Conservation (phyloP, 768 basidiomycete species). For the Leccinellum luteum region DNA sequence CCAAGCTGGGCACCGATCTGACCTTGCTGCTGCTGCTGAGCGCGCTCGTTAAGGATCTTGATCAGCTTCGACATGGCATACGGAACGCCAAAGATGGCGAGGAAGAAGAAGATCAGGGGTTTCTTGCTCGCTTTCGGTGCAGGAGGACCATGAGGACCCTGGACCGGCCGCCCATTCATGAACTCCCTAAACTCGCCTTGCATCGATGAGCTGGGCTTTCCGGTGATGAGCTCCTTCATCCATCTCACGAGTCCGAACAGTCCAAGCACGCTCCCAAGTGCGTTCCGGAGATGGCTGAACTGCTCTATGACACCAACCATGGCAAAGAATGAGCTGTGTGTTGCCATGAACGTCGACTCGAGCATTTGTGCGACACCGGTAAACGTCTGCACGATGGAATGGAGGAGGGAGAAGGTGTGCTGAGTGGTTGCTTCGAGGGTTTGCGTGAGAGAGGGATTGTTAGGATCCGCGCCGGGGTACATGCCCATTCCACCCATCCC, state of each 20-base stretch:
- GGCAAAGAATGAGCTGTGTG: slow-evolving; percentile 92
- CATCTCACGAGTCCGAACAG: slow-evolving; percentile 88
- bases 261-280: slow-evolving; percentile 89
- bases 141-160: slow-evolving; percentile 39
- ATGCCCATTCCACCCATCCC: slow-evolving; percentile 39
- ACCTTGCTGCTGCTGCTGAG: slow-evolving; percentile 44
- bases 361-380: slow-evolving; percentile 95
- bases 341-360: slow-evolving; percentile 96
- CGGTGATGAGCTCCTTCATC: slow-evolving; percentile 65
- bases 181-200: slow-evolving; percentile 76
- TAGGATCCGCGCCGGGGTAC: slow-evolving; percentile 44
- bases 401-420: slow-evolving; percentile 89
- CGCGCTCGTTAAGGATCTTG: slow-evolving; percentile 66
- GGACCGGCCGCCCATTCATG: slow-evolving; percentile 60
- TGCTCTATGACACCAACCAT: slow-evolving; percentile 98
- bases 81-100: slow-evolving; percentile 90
- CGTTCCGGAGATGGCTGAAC: slow-evolving; percentile 86
- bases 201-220: slow-evolving; percentile 44
- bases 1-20: slow-evolving; percentile 36
- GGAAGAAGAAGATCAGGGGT: slow-evolving; percentile 89
- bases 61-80: slow-evolving; percentile 92
- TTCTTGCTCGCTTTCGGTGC: slow-evolving; percentile 75
- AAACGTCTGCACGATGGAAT: slow-evolving; percentile 95
- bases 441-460: slow-evolving; percentile 71
- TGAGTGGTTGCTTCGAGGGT: slow-evolving; percentile 87